Percentiles rank a stretch among this genome's conserved stretches.
Evolutionary conservation across 257 asterid genomes (phyloP).

Genomic region (Capsicum pubescens): DNA sequence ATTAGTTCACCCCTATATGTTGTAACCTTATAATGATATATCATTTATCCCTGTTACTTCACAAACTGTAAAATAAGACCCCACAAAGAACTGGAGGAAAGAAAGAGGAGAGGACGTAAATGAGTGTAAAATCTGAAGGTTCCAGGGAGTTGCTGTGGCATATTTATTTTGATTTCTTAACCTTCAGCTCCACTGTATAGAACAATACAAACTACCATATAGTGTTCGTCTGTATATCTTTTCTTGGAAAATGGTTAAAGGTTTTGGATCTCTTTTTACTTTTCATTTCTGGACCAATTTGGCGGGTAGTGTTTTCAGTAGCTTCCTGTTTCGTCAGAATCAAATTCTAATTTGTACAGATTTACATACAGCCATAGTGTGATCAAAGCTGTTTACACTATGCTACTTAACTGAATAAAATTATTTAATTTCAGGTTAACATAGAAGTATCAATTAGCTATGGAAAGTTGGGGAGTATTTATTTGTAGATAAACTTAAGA

Average conservation of each 20-base stretch:
- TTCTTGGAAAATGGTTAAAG: slow-evolving; percentile 1
- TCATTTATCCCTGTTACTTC: slow-evolving; percentile 15
- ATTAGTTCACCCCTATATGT: slow-evolving; percentile 21
- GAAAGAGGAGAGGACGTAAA: slow-evolving; percentile 23
- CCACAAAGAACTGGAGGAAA: slow-evolving; percentile 20
- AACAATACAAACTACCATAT: slow-evolving; percentile 25
- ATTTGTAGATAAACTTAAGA: background rate
- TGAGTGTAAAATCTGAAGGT: slow-evolving; percentile 24
- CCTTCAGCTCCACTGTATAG: slow-evolving; percentile 31
- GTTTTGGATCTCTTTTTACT: background rate
- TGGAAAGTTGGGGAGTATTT: background rate
- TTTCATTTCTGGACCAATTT: background rate
- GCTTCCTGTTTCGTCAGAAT: background rate
- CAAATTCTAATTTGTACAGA: background rate
- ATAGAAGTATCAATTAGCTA: background rate
- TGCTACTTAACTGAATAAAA: background rate
- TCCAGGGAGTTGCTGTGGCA: slow-evolving; percentile 21
- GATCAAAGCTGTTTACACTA: background rate
- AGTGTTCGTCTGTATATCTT: slow-evolving; percentile 7
- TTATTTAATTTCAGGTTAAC: background rate
- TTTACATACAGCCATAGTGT: background rate
- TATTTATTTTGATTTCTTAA: slow-evolving; percentile 25
- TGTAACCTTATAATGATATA: slow-evolving; percentile 25
- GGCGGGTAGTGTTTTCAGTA: background rate
- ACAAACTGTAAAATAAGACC: slow-evolving; percentile 26